Evolutionary conservation across 352 stramenopile species (phyloP), one percentile per base, ranked within the genome.

Genomic region (Phytopythium vexans): DNA sequence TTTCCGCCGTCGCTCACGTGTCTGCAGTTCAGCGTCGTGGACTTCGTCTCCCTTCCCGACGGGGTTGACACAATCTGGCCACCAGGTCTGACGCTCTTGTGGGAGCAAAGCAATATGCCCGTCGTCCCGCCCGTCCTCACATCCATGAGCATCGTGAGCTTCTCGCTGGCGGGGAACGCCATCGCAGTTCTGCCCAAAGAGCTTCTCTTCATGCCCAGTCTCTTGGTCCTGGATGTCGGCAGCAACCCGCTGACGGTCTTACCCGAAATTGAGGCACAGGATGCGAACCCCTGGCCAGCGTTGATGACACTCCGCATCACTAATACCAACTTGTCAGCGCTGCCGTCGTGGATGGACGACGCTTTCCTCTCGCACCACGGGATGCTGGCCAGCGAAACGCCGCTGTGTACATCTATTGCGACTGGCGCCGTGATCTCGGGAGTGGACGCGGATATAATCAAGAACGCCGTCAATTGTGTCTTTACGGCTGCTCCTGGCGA

Each of bases 21-120:
- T 32, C 54, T 84, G 15, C 64, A 82, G 42, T 50, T 84, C 27
- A 72, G 61, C 5, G 57, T 65, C 5, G 68, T 71, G 5, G 82
- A 82, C 48, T 37, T 81, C 3, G 50, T 38, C 0, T 27, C 16
- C 8, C 31, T 85, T 6, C 69, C 77, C 0, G 50, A 56, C 14
- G 47, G 74, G 54, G 15, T 85, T 1, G 48, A 64, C 39, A 32
- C 45, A 4, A 72, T 57, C n/a, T 86, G 70, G 63, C 56, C 60
- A 1, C 9, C 10, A 2, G 21, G 16, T 2, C 9, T 52, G n/a
- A 39, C 41, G 6, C 11, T 72, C 11, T 11, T 64, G 3, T 34
- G 73, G 2, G 68, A 77, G 15, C 59, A 63, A 31, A 64, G 65
- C 31, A 14, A 49, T 9, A 27, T 77, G 2, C 41, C 48, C 0